Evolutionary conservation across 2,329 filamentous ascomycete genomes (phyloP).

Genomic region (Colletotrichum melonis): DNA sequence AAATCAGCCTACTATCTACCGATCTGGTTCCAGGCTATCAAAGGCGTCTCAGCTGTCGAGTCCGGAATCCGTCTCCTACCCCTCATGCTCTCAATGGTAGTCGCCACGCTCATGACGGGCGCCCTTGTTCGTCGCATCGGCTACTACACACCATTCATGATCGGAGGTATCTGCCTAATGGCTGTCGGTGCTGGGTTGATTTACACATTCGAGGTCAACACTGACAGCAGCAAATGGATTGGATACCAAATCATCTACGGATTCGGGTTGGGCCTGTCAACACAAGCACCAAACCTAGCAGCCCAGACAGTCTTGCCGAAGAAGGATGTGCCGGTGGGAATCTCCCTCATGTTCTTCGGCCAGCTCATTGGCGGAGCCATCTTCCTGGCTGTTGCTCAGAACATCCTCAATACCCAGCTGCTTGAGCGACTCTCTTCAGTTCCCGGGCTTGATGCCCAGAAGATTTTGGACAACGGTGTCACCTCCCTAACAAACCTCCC

Average conservation of each 20-base stretch:
- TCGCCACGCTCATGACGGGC: conserved; percentile 47
- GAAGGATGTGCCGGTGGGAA: conserved; percentile 57
- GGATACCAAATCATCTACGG: conserved; percentile 42
- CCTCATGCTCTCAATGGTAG: conserved; percentile 50
- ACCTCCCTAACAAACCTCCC: conserved; percentile 38
- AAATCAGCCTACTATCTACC: conserved; percentile 51
- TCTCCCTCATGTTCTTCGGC: conserved; percentile 56
- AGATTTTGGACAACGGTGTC: conserved; percentile 49
- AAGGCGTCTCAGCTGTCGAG: conserved; percentile 50
- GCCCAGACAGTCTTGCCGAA: conserved; percentile 55
- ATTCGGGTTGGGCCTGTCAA: conserved; percentile 43
- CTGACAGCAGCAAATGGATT: conserved; percentile 41
- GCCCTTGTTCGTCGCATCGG: conserved; percentile 50
- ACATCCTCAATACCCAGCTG: conserved; percentile 61
- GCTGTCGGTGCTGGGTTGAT: conserved; percentile 47
- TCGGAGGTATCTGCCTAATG: conserved; percentile 52
- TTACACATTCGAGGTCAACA: conserved; percentile 46
- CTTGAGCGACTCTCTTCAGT: conserved; percentile 49
- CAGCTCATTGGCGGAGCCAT: conserved; percentile 57
- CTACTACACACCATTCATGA: conserved; percentile 58
- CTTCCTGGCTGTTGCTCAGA: conserved; percentile 63
- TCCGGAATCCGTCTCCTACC: conserved; percentile 54
- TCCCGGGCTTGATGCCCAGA: conserved; percentile 45
- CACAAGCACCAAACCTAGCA: conserved; percentile 57
- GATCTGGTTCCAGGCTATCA: conserved; percentile 59